These are phyloP conservation scores for Primulina tabacum DNA, from an alignment of 257 asterid genomes.

Conservation along the genomic window DNA sequence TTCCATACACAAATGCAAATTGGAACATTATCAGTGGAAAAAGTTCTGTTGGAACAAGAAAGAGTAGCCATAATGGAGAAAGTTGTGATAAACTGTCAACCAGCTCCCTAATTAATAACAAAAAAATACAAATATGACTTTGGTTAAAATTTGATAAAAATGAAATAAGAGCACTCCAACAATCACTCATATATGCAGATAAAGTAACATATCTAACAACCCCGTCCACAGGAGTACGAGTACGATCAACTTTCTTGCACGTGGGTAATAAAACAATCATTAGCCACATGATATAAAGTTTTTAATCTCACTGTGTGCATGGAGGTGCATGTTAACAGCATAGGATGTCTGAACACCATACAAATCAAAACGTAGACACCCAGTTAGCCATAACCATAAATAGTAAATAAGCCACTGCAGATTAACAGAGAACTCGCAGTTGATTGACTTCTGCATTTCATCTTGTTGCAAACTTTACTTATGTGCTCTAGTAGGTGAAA, in stretches of 20 bases:
- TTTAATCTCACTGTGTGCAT: neutral
- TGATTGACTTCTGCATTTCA: constrained; percentile 12
- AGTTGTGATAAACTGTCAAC: neutral
- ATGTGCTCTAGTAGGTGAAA: neutral
- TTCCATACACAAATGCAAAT: constrained; percentile 1
- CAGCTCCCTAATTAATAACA: neutral
- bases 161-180: neutral
- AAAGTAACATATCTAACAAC: neutral
- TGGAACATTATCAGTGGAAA: neutral
- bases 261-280: constrained; percentile 10
- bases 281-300: neutral
- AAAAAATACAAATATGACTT: neutral
- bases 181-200: neutral
- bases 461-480: neutral
- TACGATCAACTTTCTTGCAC: neutral
- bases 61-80: neutral
- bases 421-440: neutral
- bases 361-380: neutral
- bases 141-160: neutral
- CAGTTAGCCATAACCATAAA: neutral
- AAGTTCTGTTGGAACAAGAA: neutral
- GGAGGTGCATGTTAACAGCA: constrained; percentile 7
- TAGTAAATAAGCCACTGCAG: neutral
- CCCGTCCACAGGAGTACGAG: neutral
- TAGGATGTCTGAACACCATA: constrained; percentile 7